phyloP scores from a whole-genome alignment of 176 grass and related monocot genomes.

The Chrysopogon serrulatus region DNA sequence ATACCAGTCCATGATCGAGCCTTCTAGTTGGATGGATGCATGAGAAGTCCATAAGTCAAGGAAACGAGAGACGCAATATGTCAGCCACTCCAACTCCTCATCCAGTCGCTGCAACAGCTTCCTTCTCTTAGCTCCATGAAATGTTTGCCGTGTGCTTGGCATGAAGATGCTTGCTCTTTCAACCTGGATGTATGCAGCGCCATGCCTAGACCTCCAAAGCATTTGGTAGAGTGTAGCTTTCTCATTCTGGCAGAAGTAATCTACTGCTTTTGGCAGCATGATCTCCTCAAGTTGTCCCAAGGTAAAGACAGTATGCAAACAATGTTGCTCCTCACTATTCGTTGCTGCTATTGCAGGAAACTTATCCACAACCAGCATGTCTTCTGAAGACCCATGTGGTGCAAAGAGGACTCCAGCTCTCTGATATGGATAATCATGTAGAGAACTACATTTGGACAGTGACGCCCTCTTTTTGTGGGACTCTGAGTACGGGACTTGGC shows the following conservation, averaged over 20 bases:
- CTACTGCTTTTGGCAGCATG: background rate
- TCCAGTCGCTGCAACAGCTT: background rate
- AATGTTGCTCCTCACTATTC: background rate
- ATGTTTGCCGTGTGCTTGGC: background rate
- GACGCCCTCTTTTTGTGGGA: background rate
- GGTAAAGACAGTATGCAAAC: background rate
- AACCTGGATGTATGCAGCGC: background rate
- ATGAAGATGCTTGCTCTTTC: background rate
- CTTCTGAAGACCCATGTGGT: background rate
- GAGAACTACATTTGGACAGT: background rate
- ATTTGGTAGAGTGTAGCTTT: background rate
- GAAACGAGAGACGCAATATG: background rate
- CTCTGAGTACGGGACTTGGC: background rate
- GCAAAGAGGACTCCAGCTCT: background rate
- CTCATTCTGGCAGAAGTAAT: background rate
- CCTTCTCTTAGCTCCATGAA: background rate
- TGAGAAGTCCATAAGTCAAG: background rate
- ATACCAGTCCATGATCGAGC: background rate
- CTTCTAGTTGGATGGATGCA: background rate
- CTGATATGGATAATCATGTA: background rate
- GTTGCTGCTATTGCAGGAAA: background rate
- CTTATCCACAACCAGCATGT: background rate
- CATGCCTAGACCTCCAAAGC: slow-evolving; percentile 20
- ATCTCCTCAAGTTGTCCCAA: background rate
- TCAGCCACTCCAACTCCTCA: background rate